Conservation (phyloP, 2,329 filamentous ascomycete genomes). For the Cladosporium sp. region DNA sequence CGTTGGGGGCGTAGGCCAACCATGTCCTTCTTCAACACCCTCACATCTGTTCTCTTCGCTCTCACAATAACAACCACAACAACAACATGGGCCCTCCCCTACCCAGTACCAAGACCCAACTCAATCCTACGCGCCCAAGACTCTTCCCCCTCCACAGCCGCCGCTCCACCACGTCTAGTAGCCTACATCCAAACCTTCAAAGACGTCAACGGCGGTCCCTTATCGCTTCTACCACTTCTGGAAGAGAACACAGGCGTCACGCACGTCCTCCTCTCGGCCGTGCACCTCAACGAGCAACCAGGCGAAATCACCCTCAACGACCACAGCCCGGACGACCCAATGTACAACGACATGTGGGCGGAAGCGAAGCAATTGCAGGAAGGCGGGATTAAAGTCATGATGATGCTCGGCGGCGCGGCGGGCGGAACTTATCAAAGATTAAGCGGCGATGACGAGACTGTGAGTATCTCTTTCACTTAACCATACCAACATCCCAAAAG, state of each 20-base stretch:
- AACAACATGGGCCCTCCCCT: not conserved
- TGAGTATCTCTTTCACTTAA: conserved; percentile 11
- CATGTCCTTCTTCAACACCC: not conserved
- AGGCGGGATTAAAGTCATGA: conserved; percentile 28
- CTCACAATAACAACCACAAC: too few species aligned
- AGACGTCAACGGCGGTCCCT: conserved; percentile 19
- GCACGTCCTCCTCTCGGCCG: conserved; percentile 26
- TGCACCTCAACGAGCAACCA: conserved; percentile 26
- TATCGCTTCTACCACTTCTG: conserved; percentile 25
- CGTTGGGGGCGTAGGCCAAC: not conserved
- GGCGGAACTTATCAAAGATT: conserved; percentile 25
- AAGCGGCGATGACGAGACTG: conserved; percentile 20
- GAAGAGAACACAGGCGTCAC: conserved; percentile 25
- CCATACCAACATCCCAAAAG: too few species aligned
- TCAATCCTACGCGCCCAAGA: too few species aligned
- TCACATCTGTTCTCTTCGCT: not conserved
- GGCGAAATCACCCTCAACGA: conserved; percentile 28
- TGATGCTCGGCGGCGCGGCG: conserved; percentile 31
- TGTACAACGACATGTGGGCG: conserved; percentile 23
- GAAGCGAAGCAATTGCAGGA: conserved; percentile 25
- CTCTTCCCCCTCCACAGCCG: too few species aligned
- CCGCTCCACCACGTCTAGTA: conserved; percentile 16
- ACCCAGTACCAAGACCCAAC: too few species aligned
- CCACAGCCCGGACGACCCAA: conserved; percentile 20
- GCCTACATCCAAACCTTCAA: conserved; percentile 28